Conservation (phyloP, 768 basidiomycete genomes). For the Suillus fuscotomentosus region DNA sequence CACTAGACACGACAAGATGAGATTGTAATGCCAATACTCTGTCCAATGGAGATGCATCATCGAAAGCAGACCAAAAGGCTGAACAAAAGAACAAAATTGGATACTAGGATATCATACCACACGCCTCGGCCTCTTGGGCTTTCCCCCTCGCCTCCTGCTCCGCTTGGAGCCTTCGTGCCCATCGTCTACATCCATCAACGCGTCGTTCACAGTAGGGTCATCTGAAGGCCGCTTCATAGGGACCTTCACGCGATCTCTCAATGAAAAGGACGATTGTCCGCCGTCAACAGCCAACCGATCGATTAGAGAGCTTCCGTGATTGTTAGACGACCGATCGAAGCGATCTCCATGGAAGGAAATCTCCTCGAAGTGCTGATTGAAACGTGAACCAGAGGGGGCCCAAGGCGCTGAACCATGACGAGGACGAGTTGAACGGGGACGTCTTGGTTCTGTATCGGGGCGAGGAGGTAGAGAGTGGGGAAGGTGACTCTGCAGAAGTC, state of each 20-base stretch:
- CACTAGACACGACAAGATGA: background rate
- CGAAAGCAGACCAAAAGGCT: background rate
- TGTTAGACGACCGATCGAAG: slow-evolving; percentile 7
- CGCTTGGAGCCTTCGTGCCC: slow-evolving; percentile 23
- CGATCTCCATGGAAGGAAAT: background rate
- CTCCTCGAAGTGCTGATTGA: background rate
- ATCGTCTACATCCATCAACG: slow-evolving; percentile 16
- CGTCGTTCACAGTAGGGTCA: slow-evolving; percentile 22
- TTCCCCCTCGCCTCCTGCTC: slow-evolving; percentile 21
- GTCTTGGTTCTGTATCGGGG: slow-evolving; percentile 17
- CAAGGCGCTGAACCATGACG: background rate
- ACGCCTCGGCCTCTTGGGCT: slow-evolving; percentile 21
- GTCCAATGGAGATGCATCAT: slow-evolving; percentile 6
- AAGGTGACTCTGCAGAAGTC: slow-evolving; percentile 28
- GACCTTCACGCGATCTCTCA: slow-evolving; percentile 39
- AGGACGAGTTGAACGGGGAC: slow-evolving; percentile 7
- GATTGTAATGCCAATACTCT: slow-evolving; percentile 1
- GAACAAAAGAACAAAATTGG: background rate
- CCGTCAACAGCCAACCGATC: slow-evolving; percentile 35
- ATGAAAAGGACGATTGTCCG: slow-evolving; percentile 9
- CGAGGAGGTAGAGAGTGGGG: slow-evolving; percentile 21
- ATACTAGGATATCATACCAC: slow-evolving; percentile 7
- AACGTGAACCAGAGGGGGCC: background rate
- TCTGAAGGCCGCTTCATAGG: slow-evolving; percentile 32
- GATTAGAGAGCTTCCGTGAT: slow-evolving; percentile 34